Evolutionary conservation across 139 green algal genomes (phyloP).

Genomic region (Coelastrella sp.): DNA sequence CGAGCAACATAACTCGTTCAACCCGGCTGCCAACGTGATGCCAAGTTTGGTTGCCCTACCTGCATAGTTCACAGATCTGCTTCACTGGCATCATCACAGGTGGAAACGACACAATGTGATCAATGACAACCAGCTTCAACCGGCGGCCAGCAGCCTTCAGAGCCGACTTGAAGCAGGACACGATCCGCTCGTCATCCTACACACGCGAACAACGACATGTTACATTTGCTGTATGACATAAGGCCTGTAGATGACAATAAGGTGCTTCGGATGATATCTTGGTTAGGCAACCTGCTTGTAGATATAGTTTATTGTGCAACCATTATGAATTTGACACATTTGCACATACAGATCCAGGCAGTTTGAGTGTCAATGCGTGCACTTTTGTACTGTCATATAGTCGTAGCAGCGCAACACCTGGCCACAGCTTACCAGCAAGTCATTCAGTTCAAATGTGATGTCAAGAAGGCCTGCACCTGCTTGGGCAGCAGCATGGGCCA

Average conservation of each 20-base stretch:
- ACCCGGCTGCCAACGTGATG: no score
- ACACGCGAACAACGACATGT: neutral
- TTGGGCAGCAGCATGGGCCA: conserved; percentile 42
- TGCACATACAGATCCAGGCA: neutral
- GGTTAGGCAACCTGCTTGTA: no score
- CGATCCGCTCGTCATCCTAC: conserved; percentile 25
- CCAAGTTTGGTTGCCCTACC: no score
- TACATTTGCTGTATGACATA: neutral
- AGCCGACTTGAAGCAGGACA: neutral
- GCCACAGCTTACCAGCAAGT: conserved; percentile 30
- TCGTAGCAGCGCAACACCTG: neutral
- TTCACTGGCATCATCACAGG: conserved; percentile 69
- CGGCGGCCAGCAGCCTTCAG: conserved; percentile 22
- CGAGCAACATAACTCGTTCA: no score
- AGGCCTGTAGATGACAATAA: no score
- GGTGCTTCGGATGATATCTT: no score
- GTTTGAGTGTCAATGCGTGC: neutral
- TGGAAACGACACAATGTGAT: conserved; percentile 72
- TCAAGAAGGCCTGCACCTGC: conserved; percentile 66
- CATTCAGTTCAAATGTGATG: conserved; percentile 59
- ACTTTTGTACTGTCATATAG: neutral
- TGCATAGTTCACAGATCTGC: conserved; percentile 56
- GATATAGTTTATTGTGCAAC: no score
- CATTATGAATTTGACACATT: no score
- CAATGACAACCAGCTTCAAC: conserved; percentile 65